Evolutionary conservation across 139 green algal species (phyloP).

Genomic region (Coelastrella sp.): DNA sequence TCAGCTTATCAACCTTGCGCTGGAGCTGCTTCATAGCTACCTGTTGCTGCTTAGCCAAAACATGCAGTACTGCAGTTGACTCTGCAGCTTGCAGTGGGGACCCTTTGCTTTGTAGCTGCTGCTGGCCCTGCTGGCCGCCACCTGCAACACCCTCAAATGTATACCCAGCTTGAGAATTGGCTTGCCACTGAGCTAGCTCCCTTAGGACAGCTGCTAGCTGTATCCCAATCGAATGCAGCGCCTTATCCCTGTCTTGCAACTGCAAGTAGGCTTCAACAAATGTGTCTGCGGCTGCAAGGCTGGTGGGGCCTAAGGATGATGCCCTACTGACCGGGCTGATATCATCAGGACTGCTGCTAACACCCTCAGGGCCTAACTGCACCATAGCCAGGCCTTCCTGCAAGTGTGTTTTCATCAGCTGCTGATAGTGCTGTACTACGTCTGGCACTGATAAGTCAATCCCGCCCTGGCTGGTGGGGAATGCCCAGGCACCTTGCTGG

Average conservation of each 20-base stretch:
- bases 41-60: background rate
- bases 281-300: conserved; percentile 19
- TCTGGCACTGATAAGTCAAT: conserved; percentile 17
- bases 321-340: background rate
- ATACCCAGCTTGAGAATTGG: too few relatives aligned
- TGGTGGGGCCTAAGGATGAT: background rate
- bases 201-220: conserved; percentile 1
- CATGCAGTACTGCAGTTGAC: background rate
- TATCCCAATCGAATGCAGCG: background rate
- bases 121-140: too few relatives aligned
- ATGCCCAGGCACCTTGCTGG: conserved; percentile 17
- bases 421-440: conserved; percentile 15
- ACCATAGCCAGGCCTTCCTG: background rate
- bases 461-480: background rate
- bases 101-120: too few relatives aligned
- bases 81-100: too few relatives aligned
- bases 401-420: conserved; percentile 2
- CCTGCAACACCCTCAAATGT: background rate
- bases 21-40: conserved; percentile 12
- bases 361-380: background rate
- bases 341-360: background rate
- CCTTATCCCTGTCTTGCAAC: background rate
- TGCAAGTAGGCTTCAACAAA: conserved; percentile 38
- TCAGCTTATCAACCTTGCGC: background rate
- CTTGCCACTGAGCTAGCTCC: background rate